Evolutionary conservation across 805 yeast species (phyloP).

Genomic region (Candida maltosa): DNA sequence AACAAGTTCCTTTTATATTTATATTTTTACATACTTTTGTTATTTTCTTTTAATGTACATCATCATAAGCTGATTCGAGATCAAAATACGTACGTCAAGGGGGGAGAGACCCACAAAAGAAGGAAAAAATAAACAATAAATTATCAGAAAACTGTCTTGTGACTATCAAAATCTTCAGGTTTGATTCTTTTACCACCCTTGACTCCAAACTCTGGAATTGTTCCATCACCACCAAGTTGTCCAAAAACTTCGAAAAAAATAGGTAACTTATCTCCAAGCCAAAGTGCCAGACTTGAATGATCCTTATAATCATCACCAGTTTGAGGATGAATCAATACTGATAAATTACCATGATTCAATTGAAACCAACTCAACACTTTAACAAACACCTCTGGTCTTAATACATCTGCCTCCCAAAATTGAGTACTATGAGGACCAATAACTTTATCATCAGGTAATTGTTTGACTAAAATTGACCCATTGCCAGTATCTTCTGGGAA

Average conservation of each 20-base stretch:
- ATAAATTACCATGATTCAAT: constrained; percentile 25
- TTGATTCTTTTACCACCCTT: constrained; percentile 14
- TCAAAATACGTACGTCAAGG: too few relatives aligned
- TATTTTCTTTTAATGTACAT: too few relatives aligned
- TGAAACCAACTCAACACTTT: constrained; percentile 28
- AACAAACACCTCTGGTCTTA: constrained; percentile 25
- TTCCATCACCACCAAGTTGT: constrained; percentile 6
- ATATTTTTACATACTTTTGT: too few relatives aligned
- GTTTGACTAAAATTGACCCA: constrained; percentile 27
- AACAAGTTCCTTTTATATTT: too few relatives aligned
- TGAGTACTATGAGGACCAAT: constrained; percentile 32
- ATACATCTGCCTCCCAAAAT: constrained; percentile 34
- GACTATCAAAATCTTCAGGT: constrained; percentile 12
- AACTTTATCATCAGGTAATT: constrained; percentile 19
- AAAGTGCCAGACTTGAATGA: constrained; percentile 25
- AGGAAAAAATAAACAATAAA: neutral
- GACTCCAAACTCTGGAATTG: constrained; percentile 26
- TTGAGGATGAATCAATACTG: constrained; percentile 32
- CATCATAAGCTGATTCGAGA: too few relatives aligned
- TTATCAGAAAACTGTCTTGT: constrained; percentile 4
- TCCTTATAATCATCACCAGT: constrained; percentile 26
- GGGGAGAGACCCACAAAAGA: too few relatives aligned
- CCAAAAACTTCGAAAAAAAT: constrained; percentile 14
- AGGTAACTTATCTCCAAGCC: constrained; percentile 25
- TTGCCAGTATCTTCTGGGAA: constrained; percentile 20